Evolutionary conservation across 192 early-diverging fungal species (phyloP).

Genomic region (Linnemannia schmuckeri): DNA sequence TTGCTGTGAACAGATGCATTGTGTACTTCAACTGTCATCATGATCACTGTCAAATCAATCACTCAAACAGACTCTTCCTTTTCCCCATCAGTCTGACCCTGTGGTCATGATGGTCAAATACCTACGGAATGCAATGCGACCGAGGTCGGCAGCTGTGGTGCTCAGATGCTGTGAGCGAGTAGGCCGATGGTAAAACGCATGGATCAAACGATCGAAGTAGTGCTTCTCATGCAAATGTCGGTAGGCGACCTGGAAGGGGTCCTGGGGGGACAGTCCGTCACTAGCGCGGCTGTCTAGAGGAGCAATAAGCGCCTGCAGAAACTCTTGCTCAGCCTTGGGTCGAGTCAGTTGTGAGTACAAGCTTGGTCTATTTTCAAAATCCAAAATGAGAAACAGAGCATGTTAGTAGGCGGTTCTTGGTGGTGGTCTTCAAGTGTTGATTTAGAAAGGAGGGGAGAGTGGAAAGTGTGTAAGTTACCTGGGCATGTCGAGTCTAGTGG

Average conservation of each 20-base stretch:
- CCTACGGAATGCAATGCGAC: slow-evolving; percentile 12
- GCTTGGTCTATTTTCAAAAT: background rate
- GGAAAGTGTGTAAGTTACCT: background rate
- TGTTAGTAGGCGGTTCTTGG: background rate
- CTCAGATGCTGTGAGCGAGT: background rate
- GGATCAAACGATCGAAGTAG: slow-evolving; percentile 28
- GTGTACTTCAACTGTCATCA: background rate
- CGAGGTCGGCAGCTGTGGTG: background rate
- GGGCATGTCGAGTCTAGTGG: background rate
- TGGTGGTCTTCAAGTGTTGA: background rate
- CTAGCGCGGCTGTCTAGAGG: background rate
- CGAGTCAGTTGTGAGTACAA: background rate
- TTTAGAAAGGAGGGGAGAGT: background rate
- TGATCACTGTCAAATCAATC: background rate
- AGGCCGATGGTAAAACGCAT: slow-evolving; percentile 22
- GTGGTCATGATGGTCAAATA: background rate
- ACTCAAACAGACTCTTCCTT: background rate
- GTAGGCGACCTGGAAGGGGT: slow-evolving; percentile 11
- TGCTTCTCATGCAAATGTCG: slow-evolving; percentile 30
- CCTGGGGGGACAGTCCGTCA: background rate
- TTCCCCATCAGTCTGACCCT: background rate
- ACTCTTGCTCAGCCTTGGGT: background rate
- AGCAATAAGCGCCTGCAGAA: background rate
- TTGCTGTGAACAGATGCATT: background rate
- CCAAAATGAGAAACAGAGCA: background rate